These are phyloP conservation scores for Globisporangium emineosum DNA, from an alignment of 352 stramenopile genomes.

Conservation along the genomic window DNA sequence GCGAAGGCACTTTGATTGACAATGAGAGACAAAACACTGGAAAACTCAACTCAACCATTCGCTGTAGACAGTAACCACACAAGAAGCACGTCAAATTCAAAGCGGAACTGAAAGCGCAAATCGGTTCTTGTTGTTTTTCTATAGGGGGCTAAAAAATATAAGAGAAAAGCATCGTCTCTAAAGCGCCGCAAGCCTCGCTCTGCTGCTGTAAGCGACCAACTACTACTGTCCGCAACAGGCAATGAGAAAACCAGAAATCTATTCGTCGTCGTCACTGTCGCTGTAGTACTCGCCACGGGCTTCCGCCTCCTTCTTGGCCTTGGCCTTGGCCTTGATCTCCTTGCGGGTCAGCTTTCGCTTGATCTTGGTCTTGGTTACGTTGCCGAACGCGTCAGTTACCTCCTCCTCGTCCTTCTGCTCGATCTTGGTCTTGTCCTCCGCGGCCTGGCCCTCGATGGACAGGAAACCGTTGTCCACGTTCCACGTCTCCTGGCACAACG, in stretches of 20 bases:
- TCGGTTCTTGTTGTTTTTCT: constrained; percentile 22
- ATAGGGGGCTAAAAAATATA: constrained; percentile 39
- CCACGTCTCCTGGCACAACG: constrained; percentile 94
- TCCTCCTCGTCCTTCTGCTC: constrained; percentile 89
- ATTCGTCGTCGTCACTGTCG: constrained; percentile 76
- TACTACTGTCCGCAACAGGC: not conserved
- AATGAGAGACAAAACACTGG: too few relatives aligned
- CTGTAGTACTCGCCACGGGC: constrained; percentile 81
- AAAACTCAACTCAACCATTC: too few relatives aligned
- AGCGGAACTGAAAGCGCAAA: not conserved
- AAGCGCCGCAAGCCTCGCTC: not conserved
- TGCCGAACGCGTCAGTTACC: constrained; percentile 77
- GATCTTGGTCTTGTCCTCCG: constrained; percentile 89
- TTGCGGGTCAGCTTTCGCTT: constrained; percentile 90
- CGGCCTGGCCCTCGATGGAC: constrained; percentile 77
- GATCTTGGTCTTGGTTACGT: constrained; percentile 85
- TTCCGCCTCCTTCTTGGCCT: constrained; percentile 87
- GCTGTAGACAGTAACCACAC: too few relatives aligned
- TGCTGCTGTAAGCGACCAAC: not conserved
- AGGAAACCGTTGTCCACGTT: constrained; percentile 89
- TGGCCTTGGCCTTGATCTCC: constrained; percentile 86
- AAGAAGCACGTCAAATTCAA: too few relatives aligned
- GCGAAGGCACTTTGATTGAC: too few relatives aligned
- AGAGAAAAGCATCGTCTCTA: constrained; percentile 6
- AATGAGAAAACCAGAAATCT: constrained; percentile 10